phyloP scores from a whole-genome alignment of 768 basidiomycete genomes.

The Rickenella mellea region DNA sequence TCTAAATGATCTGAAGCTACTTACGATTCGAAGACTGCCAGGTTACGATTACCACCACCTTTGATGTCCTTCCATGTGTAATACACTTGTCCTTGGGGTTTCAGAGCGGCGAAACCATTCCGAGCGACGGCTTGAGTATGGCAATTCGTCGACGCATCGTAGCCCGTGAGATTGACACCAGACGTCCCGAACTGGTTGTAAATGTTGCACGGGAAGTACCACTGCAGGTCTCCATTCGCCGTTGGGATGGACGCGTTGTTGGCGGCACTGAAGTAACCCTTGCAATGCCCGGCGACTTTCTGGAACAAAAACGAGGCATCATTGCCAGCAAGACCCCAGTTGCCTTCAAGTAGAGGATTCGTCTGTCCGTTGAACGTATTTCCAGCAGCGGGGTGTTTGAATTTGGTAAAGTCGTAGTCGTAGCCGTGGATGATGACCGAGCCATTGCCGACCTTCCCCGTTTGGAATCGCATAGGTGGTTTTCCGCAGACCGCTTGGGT shows the following conservation, averaged over 20 bases:
- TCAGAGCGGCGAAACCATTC: conserved; percentile 36
- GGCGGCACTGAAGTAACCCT: conserved; percentile 65
- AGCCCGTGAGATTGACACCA: conserved; percentile 59
- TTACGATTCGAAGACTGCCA: conserved; percentile 92
- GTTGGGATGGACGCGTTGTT: conserved; percentile 62
- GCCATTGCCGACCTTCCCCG: conserved; percentile 58
- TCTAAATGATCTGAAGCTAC: conserved; percentile 21
- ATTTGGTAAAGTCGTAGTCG: conserved; percentile 84
- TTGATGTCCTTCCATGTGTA: conserved; percentile 86
- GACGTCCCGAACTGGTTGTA: conserved; percentile 60
- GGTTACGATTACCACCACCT: conserved; percentile 50
- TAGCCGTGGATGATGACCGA: conserved; percentile 86
- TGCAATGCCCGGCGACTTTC: conserved; percentile 77
- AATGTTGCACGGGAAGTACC: conserved; percentile 98
- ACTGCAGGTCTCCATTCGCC: conserved; percentile 54
- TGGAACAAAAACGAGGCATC: conserved; percentile 96
- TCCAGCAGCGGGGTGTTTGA: conserved; percentile 70
- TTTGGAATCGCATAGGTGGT: conserved; percentile 74
- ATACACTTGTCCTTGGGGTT: conserved; percentile 77
- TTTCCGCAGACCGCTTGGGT: conserved; percentile 88
- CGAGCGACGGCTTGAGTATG: conserved; percentile 55
- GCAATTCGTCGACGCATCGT: conserved; percentile 58
- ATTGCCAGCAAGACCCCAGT: conserved; percentile 73
- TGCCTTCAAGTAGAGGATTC: conserved; percentile 75
- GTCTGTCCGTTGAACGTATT: conserved; percentile 63